Conservation (phyloP, 83 land plant species). For the Picea mariana region DNA sequence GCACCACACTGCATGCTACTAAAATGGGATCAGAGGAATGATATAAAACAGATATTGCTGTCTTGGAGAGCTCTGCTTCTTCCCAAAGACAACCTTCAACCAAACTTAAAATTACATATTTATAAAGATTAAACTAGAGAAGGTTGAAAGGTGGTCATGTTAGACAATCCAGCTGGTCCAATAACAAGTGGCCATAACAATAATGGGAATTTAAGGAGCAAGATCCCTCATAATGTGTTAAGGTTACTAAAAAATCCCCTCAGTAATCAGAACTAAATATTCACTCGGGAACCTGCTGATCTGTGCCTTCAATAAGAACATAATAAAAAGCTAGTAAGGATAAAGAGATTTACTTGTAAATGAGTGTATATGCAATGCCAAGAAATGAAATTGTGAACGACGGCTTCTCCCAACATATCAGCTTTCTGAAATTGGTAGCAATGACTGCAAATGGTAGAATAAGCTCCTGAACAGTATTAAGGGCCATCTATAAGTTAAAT, state of each 20-base stretch:
- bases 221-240: neutral
- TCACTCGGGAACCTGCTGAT: too few species aligned
- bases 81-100: neutral
- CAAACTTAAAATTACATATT: neutral
- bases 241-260: too few species aligned
- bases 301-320: neutral
- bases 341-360: slow-evolving; percentile 66
- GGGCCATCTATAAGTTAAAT: too few species aligned
- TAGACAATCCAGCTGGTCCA: neutral
- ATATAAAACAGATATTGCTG: too few species aligned
- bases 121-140: too few species aligned
- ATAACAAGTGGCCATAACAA: neutral
- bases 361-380: slow-evolving; percentile 45
- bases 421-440: slow-evolving; percentile 58
- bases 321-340: neutral
- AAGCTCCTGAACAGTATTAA: slow-evolving; percentile 64
- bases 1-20: too few species aligned
- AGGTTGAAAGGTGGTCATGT: neutral
- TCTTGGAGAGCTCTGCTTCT: neutral
- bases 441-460: slow-evolving; percentile 64
- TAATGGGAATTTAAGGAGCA: neutral
- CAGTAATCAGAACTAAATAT: too few species aligned
- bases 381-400: slow-evolving; percentile 61
- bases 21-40: too few species aligned
- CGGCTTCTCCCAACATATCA: slow-evolving; percentile 91